Conservation (phyloP, 306 rosid genomes). For the Cucurbita moschata region DNA sequence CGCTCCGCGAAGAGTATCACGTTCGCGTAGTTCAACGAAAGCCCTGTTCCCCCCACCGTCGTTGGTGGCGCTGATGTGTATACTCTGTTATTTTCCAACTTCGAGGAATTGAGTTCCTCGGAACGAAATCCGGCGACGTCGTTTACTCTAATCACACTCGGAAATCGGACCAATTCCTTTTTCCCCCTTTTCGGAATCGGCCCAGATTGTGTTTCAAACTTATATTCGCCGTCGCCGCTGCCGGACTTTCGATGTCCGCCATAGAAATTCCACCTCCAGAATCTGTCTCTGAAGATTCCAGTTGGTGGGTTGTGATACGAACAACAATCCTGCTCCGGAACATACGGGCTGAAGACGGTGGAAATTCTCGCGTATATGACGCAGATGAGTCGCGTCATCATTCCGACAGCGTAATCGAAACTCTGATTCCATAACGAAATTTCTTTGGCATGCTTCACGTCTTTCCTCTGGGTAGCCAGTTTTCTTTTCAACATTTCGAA, state of each 20-base stretch:
- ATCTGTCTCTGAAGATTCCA: background rate
- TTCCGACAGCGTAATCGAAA: conserved; percentile 29
- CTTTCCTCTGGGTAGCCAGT: conserved; percentile 16
- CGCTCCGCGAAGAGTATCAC: conserved; percentile 34
- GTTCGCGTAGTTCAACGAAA: conserved; percentile 44
- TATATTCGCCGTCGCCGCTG: conserved; percentile 9
- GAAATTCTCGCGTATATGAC: conserved; percentile 31
- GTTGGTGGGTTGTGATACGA: background rate
- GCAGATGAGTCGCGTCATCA: conserved; percentile 39
- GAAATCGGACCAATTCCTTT: conserved; percentile 5
- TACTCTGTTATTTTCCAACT: conserved; percentile 15
- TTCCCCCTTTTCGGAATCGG: background rate
- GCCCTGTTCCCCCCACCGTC: conserved; percentile 54
- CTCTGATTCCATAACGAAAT: conserved; percentile 51
- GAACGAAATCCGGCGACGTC: background rate
- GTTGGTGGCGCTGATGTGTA: conserved; percentile 16
- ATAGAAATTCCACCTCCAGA: conserved; percentile 1
- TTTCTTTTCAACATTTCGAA: conserved; percentile 20
- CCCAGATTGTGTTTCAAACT: background rate
- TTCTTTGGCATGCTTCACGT: conserved; percentile 32
- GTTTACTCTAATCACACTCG: background rate
- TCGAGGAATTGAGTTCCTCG: no score
- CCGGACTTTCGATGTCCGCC: background rate
- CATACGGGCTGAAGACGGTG: conserved; percentile 22
- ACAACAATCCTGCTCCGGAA: conserved; percentile 2